phyloP scores from a whole-genome alignment of 257 asterid genomes.

The Ehretia macrophylla region DNA sequence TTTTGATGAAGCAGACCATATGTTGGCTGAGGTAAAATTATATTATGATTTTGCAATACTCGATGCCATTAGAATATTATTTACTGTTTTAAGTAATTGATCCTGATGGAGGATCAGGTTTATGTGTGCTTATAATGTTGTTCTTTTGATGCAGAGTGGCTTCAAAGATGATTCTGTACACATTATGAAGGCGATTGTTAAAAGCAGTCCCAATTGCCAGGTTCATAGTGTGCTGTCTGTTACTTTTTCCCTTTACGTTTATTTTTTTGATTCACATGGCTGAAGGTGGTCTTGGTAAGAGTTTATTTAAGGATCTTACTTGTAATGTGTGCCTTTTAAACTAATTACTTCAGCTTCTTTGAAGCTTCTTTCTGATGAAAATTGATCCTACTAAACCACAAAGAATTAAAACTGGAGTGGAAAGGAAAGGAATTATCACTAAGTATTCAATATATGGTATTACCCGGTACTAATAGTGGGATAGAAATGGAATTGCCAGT shows the following conservation, averaged over 20 bases:
- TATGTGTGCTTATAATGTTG: too few relatives aligned
- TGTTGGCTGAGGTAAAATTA: constrained; percentile 72
- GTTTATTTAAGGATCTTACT: too few relatives aligned
- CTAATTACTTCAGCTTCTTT: too few relatives aligned
- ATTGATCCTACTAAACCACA: too few relatives aligned
- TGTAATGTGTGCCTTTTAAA: too few relatives aligned
- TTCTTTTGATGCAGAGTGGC: constrained; percentile 51
- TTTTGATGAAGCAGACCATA: constrained; percentile 97
- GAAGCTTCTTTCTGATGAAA: too few relatives aligned
- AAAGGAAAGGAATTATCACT: too few relatives aligned
- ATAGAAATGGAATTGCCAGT: too few relatives aligned
- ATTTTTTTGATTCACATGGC: not conserved
- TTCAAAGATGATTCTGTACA: constrained; percentile 71
- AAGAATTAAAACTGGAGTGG: too few relatives aligned
- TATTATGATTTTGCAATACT: not conserved
- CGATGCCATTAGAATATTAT: constrained; percentile 1
- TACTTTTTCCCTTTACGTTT: not conserved
- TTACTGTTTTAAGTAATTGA: not conserved
- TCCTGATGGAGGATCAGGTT: not conserved
- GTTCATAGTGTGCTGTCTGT: constrained; percentile 29
- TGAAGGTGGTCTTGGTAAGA: too few relatives aligned
- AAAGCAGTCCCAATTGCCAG: constrained; percentile 62
- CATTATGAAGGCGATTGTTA: constrained; percentile 60
- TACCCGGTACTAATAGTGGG: too few relatives aligned
- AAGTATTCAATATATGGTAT: too few relatives aligned